phyloP scores from a whole-genome alignment of 2,329 filamentous ascomycete species.

The Colletotrichum siamense region DNA sequence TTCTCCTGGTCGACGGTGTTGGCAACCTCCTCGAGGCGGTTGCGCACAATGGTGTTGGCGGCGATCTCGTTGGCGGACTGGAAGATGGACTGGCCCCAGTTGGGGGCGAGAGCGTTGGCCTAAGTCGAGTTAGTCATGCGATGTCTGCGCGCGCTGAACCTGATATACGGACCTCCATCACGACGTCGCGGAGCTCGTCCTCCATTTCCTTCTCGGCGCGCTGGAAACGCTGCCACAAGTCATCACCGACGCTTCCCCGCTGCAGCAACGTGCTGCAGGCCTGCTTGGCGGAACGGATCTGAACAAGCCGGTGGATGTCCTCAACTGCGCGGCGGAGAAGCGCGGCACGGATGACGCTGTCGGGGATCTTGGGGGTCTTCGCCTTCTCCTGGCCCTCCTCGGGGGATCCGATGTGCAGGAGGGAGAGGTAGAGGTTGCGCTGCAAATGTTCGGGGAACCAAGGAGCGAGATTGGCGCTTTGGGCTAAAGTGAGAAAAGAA shows the following conservation, averaged over 20 bases:
- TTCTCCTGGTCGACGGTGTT: conserved; percentile 75
- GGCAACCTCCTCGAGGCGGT: conserved; percentile 77
- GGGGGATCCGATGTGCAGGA: conserved; percentile 78
- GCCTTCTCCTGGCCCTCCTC: conserved; percentile 70
- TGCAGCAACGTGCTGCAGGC: conserved; percentile 84
- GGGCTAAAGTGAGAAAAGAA: conserved; percentile 53
- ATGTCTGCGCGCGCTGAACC: not conserved
- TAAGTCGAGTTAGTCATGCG: conserved; percentile 39
- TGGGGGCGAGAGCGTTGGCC: conserved; percentile 88
- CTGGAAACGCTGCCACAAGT: conserved; percentile 91
- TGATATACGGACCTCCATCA: conserved; percentile 73
- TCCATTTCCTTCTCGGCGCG: conserved; percentile 98
- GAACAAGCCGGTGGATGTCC: conserved; percentile 90
- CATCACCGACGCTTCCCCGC: conserved; percentile 92
- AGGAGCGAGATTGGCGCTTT: conserved; percentile 84
- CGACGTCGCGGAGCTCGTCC: conserved; percentile 91
- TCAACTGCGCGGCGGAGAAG: conserved; percentile 88
- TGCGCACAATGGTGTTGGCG: conserved; percentile 79
- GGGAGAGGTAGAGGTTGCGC: conserved; percentile 92
- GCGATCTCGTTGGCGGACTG: conserved; percentile 97
- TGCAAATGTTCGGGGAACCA: conserved; percentile 94
- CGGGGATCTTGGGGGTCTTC: conserved; percentile 75
- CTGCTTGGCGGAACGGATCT: conserved; percentile 87
- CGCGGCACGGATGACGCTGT: conserved; percentile 86
- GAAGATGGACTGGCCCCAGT: conserved; percentile 96